Conservation (phyloP, 805 yeast genomes). For the Pichia phayaonensis region DNA sequence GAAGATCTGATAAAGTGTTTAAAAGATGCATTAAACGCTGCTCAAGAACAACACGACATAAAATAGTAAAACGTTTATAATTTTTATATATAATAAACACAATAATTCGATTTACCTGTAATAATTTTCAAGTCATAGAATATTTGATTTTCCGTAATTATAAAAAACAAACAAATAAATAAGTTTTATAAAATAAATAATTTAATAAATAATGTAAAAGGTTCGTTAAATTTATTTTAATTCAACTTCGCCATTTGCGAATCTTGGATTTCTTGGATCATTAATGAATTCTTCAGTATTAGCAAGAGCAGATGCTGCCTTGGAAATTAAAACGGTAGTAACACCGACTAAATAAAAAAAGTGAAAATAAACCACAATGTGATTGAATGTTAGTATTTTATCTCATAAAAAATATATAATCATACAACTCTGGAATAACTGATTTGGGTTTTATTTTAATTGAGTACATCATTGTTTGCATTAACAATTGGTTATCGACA, state of each 20-base stretch:
- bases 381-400: conserved; percentile 1
- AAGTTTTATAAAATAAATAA: background rate
- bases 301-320: conserved; percentile 60
- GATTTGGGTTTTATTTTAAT: background rate
- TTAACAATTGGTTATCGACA: too few species aligned
- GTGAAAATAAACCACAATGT: background rate
- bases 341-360: conserved; percentile 32
- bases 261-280: conserved; percentile 96
- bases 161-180: background rate
- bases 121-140: background rate
- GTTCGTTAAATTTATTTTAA: conserved; percentile 19
- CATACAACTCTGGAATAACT: background rate
- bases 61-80: conserved; percentile 1
- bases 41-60: conserved; percentile 31
- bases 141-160: background rate
- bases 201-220: background rate
- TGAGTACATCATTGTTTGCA: too few species aligned
- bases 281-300: conserved; percentile 77
- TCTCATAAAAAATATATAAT: background rate
- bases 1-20: conserved; percentile 46
- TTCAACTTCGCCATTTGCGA: conserved; percentile 34
- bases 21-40: conserved; percentile 42
- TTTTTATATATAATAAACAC: background rate
- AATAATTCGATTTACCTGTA: background rate
- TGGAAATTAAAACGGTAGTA: conserved; percentile 64